Percentiles rank a stretch among this genome's conserved stretches.
phyloP scores from a whole-genome alignment of 1,284 basidiomycete species.

The Boletus subluridellus region DNA sequence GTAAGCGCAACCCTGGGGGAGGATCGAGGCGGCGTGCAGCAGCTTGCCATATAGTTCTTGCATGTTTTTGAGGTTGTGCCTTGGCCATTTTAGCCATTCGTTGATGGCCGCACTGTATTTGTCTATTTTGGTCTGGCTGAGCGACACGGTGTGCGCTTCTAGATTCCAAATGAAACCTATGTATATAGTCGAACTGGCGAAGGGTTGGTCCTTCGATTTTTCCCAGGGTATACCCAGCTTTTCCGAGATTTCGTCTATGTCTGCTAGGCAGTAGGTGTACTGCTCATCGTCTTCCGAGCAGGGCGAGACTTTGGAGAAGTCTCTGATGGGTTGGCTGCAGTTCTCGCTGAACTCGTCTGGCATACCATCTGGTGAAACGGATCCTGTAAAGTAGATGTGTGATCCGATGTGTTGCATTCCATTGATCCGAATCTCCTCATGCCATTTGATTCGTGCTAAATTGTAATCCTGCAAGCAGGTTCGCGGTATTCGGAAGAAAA shows the following conservation, averaged over 20 bases:
- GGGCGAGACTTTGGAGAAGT: accelerated
- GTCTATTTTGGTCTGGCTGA: not conserved
- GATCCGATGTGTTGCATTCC: too few species aligned
- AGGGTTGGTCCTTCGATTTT: constrained; percentile 15
- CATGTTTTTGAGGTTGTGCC: not conserved
- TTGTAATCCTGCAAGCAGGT: not conserved
- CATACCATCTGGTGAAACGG: not conserved
- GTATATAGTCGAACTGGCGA: not conserved
- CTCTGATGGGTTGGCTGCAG: not conserved
- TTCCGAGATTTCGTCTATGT: not conserved
- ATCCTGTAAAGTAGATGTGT: too few species aligned
- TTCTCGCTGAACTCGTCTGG: not conserved
- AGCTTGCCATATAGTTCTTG: not conserved
- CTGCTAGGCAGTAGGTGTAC: not conserved
- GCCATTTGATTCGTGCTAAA: accelerated
- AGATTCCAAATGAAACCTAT: constrained; percentile 26
- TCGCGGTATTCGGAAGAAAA: not conserved
- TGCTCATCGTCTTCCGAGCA: not conserved
- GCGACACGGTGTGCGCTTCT: accelerated
- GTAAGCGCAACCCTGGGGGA: too few species aligned
- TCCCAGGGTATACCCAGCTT: too few species aligned
- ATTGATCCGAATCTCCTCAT: too few species aligned
- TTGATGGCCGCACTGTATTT: constrained; percentile 2
- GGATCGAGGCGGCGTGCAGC: too few species aligned
- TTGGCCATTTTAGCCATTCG: not conserved